phyloP scores from a whole-genome alignment of 2,329 filamentous ascomycete species.

The Tolypocladium tropicale region DNA sequence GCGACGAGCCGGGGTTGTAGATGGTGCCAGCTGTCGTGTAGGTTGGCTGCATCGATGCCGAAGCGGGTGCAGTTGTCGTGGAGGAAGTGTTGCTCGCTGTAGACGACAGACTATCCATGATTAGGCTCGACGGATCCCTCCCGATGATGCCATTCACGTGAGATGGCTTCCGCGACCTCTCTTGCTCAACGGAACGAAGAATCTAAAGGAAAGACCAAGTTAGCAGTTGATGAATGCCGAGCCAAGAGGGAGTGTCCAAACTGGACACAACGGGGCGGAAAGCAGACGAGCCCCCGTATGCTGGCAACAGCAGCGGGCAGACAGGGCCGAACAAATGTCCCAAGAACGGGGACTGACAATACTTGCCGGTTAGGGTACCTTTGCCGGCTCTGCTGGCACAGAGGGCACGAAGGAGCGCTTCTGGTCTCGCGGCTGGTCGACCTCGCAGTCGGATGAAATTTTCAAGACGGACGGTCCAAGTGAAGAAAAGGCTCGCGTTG shows the following conservation, averaged over 20 bases:
- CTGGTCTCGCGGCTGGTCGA: not conserved
- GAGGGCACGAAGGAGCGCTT: not conserved
- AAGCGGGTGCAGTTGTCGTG: constrained; percentile 9
- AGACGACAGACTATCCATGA: constrained; percentile 19
- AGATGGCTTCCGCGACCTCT: constrained; percentile 3
- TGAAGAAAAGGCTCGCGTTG: not conserved
- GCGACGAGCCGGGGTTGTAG: constrained; percentile 36
- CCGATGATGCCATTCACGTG: not conserved
- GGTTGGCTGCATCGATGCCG: constrained; percentile 24
- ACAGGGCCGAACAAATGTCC: not conserved
- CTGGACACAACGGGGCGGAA: not conserved
- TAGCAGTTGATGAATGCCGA: constrained; percentile 8
- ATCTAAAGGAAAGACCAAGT: constrained; percentile 19
- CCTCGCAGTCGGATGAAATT: not conserved
- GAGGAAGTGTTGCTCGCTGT: constrained; percentile 13
- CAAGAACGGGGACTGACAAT: not conserved
- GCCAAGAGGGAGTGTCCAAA: not conserved
- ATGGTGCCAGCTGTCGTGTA: constrained; percentile 49
- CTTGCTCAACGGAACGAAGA: constrained; percentile 4
- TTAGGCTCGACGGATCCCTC: constrained; percentile 4
- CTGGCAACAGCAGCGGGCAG: not conserved
- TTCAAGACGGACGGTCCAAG: not conserved
- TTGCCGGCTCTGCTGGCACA: not conserved
- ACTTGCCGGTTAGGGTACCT: not conserved
- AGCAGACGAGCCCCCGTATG: not conserved